A percentile compares a stretch with the other conserved stretches of the same genome.
phyloP scores from a whole-genome alignment of 2,329 filamentous ascomycete genomes.

The Penicillium sp. region DNA sequence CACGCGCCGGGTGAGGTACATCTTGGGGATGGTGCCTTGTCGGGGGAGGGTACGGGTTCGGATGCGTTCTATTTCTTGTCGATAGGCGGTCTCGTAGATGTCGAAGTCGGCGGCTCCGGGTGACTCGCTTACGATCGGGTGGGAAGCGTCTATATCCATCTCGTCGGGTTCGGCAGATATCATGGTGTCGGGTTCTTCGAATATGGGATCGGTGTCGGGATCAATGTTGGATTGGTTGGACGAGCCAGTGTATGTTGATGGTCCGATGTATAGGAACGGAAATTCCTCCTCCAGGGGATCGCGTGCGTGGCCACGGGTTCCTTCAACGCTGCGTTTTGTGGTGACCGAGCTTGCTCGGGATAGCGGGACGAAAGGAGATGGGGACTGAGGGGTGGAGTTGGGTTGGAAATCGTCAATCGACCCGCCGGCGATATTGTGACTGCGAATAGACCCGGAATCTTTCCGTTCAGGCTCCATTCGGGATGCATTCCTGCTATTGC shows the following conservation, averaged over 20 bases:
- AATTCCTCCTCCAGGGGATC: slow-evolving; percentile 58
- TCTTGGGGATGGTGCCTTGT: slow-evolving; percentile 43
- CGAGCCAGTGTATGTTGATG: slow-evolving; percentile 39
- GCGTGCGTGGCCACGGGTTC: slow-evolving; percentile 53
- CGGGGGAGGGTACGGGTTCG: too few relatives aligned
- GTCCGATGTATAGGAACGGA: slow-evolving; percentile 70
- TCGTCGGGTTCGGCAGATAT: too few relatives aligned
- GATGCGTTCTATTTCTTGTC: slow-evolving; percentile 70
- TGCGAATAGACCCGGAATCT: slow-evolving; percentile 22
- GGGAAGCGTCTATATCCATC: slow-evolving; percentile 32
- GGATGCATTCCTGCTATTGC: too few relatives aligned
- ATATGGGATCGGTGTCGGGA: slow-evolving; percentile 19
- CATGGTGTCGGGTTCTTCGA: too few relatives aligned
- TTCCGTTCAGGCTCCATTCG: slow-evolving; percentile 18
- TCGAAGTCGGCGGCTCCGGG: slow-evolving; percentile 76
- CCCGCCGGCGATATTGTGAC: too few relatives aligned
- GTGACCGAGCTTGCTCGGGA: slow-evolving; percentile 26
- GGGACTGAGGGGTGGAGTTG: slow-evolving; percentile 22
- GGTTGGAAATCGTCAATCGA: too few relatives aligned
- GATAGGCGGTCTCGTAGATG: slow-evolving; percentile 81
- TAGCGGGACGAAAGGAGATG: slow-evolving; percentile 20
- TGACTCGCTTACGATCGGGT: slow-evolving; percentile 63
- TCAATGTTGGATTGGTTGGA: too few relatives aligned
- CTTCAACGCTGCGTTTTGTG: slow-evolving; percentile 35
- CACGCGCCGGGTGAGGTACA: slow-evolving; percentile 51